Base-by-base conservation (phyloP, 805 yeast species). In the Metschnikowia aberdeeniae region DNA sequence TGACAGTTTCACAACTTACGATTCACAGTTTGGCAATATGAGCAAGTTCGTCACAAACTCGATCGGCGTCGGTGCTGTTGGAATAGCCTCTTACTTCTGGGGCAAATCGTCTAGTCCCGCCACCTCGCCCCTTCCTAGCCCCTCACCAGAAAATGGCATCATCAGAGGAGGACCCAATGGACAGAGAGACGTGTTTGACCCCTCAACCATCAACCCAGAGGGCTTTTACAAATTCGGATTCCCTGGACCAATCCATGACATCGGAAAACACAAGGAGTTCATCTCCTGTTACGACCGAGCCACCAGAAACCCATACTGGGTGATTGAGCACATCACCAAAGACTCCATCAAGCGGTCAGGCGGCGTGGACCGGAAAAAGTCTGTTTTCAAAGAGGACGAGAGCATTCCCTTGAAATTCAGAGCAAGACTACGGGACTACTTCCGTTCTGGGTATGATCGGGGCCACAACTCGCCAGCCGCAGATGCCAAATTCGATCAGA, bases 381-480 rank as follows among this genome's bases (percentile, higher is more conserved):
- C 95, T 3, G 75, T 85, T 3, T 93, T 93, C 70, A 81, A 72
- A 58, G 99, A 93, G 70, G 97, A 93, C 62, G 95, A 86, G 60
- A 57, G 61, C 10, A 78, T 93, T 34, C 99, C 99, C 0, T 64
- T 65, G 26, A 76, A 70, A 56, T 93, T 89, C 63, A 76, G 97
- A 54, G 92, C 84, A 2, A 72, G 77, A 43, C 70, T 93, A 45
- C 76, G 82, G 49, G 98, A 93, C 66, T 93, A 86, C 63, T 93
- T 92, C 73, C 77, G 98, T 56, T 83, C 93, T 28, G 99, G 99
- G 1, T 93, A 88, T 65, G 99, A 93, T 64, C 72, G 98, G 53
- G 99, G 99, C 5, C 99, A 93, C 66, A 89, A 87, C 57, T 97
- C 96, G 0, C 97, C 99, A 3, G 99, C 99, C 5, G 98, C 98